phyloP scores from a whole-genome alignment of 352 stramenopile genomes.

The Phytophthora aleatoria region DNA sequence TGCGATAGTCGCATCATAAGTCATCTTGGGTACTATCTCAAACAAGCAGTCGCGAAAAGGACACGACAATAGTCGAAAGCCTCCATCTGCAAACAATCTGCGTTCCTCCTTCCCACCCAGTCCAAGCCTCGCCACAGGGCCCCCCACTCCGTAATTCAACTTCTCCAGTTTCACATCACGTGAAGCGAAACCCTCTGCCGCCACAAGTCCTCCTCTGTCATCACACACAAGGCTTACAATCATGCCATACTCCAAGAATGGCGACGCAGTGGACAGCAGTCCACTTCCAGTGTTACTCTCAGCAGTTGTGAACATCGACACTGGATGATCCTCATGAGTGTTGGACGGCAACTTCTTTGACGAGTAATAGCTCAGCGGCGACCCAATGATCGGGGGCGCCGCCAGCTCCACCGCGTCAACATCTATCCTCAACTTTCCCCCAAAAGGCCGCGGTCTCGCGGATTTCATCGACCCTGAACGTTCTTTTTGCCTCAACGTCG shows the following conservation, averaged over 20 bases:
- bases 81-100: slow-evolving; percentile 40
- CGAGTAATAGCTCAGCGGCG: slow-evolving; percentile 51
- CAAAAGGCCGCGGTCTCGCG: slow-evolving; percentile 20
- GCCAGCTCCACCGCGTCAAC: slow-evolving; percentile 40
- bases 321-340: slow-evolving; percentile 38
- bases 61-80: slow-evolving; percentile 49
- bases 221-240: slow-evolving; percentile 65
- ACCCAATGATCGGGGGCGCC: slow-evolving; percentile 37
- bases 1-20: slow-evolving; percentile 63
- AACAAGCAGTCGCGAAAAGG: slow-evolving; percentile 75
- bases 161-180: slow-evolving; percentile 62
- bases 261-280: slow-evolving; percentile 23
- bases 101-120: slow-evolving; percentile 51
- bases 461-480: slow-evolving; percentile 13
- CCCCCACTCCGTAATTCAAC: slow-evolving; percentile 40
- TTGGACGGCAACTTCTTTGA: slow-evolving; percentile 46
- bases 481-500: slow-evolving; percentile 6
- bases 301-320: slow-evolving; percentile 34
- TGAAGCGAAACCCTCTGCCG: slow-evolving; percentile 61
- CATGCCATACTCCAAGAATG: slow-evolving; percentile 79
- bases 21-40: slow-evolving; percentile 77
- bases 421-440: slow-evolving; percentile 50
- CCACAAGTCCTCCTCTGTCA: slow-evolving; percentile 55
- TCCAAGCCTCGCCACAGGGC: slow-evolving; percentile 42
- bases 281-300: slow-evolving; percentile 29